These are phyloP conservation scores for Nemania serpens DNA, from an alignment of 2,329 filamentous ascomycete species.

Conservation along the genomic window DNA sequence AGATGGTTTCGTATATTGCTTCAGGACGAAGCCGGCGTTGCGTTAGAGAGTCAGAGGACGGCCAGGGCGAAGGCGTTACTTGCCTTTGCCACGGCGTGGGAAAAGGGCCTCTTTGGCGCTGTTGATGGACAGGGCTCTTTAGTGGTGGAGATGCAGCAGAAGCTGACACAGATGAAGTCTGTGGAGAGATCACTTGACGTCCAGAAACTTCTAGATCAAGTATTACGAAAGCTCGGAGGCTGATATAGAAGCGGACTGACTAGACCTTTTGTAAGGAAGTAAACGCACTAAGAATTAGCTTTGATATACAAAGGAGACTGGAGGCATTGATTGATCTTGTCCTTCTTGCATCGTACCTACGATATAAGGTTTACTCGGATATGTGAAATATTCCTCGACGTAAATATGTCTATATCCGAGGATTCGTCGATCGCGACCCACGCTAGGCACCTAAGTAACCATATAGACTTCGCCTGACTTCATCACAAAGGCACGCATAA, in stretches of 20 bases:
- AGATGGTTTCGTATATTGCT: conserved; percentile 55
- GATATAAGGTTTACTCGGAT: not conserved
- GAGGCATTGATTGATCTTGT: too few species aligned
- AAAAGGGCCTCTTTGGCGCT: conserved; percentile 49
- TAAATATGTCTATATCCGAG: not conserved
- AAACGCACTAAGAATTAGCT: too few species aligned
- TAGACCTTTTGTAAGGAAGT: not conserved
- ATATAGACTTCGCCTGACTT: too few species aligned
- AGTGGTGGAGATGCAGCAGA: conserved; percentile 40
- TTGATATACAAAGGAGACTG: too few species aligned
- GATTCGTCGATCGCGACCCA: not conserved
- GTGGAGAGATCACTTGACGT: conserved; percentile 53
- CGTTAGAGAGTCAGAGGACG: conserved; percentile 57
- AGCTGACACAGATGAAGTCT: conserved; percentile 43
- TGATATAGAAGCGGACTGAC: not conserved
- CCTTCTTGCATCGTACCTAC: too few species aligned
- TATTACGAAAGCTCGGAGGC: conserved; percentile 34
- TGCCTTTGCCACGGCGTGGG: conserved; percentile 49
- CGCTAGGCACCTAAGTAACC: not conserved
- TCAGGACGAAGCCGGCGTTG: conserved; percentile 50
- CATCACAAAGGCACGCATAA: too few species aligned
- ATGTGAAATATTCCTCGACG: not conserved
- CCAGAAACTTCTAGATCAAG: conserved; percentile 48
- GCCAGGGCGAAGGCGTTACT: conserved; percentile 52
- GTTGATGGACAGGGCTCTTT: conserved; percentile 22